Base-by-base conservation (phyloP, 1,284 basidiomycete species). In the Microbotryum scabiosae region DNA sequence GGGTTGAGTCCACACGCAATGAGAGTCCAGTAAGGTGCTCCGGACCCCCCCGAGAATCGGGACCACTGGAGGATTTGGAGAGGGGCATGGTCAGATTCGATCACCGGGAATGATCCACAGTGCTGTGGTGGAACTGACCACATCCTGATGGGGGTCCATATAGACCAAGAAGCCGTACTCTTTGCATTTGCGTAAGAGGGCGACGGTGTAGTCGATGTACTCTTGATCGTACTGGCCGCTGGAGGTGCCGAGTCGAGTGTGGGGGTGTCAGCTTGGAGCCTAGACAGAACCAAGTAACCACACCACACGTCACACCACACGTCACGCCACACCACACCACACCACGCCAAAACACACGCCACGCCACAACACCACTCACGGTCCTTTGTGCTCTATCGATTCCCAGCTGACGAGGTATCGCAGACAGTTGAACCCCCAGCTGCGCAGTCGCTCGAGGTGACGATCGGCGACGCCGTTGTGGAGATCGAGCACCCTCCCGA, bases 141-240 rank as follows among this genome's bases (percentile, higher is more conserved):
- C 82, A 73, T 98, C 94, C 77, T 97, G 94, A 76, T 98, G 94
- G 6, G 94, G 93, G 74, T 97, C 92, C 81, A 98, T 86, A 75
- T 85, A 96, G 6, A 97, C 76, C 55, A 69, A 84, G 77, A 98
- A 97, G n/a, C 94, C 94, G 72, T 88, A 88, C 60, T 90, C 85
- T 73, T 93, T 93, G 79, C 90, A 90, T 75, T 92, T 93, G 49
- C 83, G 81, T 20, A 97, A 79, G 0, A 96, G 88, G 21, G 82
- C 82, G 25, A 97, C 81, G 5, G 86, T 88, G 72, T 97, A 97
- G 70, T 94, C 87, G 79, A 97, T 90, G 74, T 86, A 97, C 46
- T 87, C 88, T 61, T 85, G 79, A 74, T 98, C 94, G 72, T 93
- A 97, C 72, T 86, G 85, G 43, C 90, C 88, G 8, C 90, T 94